phyloP scores from a whole-genome alignment of 345 rosid genomes.

The Dipteronia sinensis region DNA sequence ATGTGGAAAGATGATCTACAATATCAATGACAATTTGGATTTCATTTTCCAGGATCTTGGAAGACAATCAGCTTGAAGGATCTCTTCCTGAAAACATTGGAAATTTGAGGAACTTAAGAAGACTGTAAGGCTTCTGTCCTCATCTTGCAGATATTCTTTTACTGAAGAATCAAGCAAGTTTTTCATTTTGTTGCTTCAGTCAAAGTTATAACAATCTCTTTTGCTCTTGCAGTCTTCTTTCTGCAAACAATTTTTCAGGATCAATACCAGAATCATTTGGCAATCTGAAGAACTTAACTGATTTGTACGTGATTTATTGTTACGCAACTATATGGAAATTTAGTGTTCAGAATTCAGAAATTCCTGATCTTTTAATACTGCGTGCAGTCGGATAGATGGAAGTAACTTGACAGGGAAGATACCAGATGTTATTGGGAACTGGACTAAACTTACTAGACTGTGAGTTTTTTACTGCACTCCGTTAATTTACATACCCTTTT shows the following conservation, averaged over 20 bases:
- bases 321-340: not conserved
- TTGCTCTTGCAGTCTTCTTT: conserved; percentile 49
- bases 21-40: conserved; percentile 11
- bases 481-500: not conserved
- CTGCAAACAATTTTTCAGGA: conserved; percentile 77
- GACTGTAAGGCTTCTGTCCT: conserved; percentile 47
- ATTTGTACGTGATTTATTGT: conserved; percentile 57
- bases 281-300: conserved; percentile 60
- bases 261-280: conserved; percentile 69
- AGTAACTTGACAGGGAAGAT: conserved; percentile 68
- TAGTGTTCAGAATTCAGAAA: not conserved
- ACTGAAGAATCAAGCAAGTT: not conserved
- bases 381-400: conserved; percentile 80
- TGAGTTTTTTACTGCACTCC: conserved; percentile 36
- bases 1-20: not conserved
- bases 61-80: conserved; percentile 64
- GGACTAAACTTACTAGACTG: conserved; percentile 65
- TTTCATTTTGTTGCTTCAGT: not conserved
- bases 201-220: not conserved
- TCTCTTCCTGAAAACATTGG: conserved; percentile 65
- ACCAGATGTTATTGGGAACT: conserved; percentile 79
- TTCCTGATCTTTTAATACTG: not conserved
- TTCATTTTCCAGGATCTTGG: conserved; percentile 54
- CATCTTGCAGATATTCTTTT: not conserved
- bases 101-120: conserved; percentile 46